phyloP scores from a whole-genome alignment of 768 basidiomycete species.

The Chalciporus sphaerocephalus region DNA sequence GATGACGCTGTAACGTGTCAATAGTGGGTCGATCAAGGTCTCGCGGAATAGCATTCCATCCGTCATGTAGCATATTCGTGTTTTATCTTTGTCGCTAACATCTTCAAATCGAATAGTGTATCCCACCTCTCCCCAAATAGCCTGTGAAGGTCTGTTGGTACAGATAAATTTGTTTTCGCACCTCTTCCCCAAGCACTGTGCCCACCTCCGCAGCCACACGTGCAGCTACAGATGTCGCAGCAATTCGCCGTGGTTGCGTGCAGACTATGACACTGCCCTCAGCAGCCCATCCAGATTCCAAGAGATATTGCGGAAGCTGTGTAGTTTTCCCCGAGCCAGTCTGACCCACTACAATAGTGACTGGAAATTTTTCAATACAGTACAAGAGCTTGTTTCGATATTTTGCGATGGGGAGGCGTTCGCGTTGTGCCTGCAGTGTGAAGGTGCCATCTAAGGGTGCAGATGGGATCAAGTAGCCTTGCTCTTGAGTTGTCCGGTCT shows the following conservation, averaged over 20 bases:
- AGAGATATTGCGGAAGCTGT: constrained; percentile 92
- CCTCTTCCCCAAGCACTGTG: constrained; percentile 82
- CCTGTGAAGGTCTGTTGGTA: neutral
- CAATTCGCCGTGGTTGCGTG: constrained; percentile 89
- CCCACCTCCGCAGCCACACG: constrained; percentile 94
- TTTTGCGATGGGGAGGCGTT: constrained; percentile 84
- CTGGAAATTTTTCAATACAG: constrained; percentile 77
- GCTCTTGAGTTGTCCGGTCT: constrained; percentile 76
- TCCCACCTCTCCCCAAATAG: constrained; percentile 64
- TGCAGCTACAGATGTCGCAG: constrained; percentile 89
- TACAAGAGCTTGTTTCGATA: constrained; percentile 82
- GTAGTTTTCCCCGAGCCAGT: constrained; percentile 98
- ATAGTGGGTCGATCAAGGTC: constrained; percentile 83
- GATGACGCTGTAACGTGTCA: constrained; percentile 90
- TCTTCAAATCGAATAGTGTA: constrained; percentile 98
- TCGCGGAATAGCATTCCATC: constrained; percentile 98
- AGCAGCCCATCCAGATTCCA: constrained; percentile 89
- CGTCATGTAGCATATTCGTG: constrained; percentile 92
- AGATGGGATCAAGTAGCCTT: constrained; percentile 67
- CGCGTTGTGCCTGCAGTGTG: constrained; percentile 71
- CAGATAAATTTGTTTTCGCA: constrained; percentile 23
- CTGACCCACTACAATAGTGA: constrained; percentile 87
- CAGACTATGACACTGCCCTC: constrained; percentile 84
- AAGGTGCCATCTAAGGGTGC: constrained; percentile 51
- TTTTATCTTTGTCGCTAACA: constrained; percentile 76